Conservation (phyloP, 2,329 filamentous ascomycete genomes). For the Scorias spongiosa region DNA sequence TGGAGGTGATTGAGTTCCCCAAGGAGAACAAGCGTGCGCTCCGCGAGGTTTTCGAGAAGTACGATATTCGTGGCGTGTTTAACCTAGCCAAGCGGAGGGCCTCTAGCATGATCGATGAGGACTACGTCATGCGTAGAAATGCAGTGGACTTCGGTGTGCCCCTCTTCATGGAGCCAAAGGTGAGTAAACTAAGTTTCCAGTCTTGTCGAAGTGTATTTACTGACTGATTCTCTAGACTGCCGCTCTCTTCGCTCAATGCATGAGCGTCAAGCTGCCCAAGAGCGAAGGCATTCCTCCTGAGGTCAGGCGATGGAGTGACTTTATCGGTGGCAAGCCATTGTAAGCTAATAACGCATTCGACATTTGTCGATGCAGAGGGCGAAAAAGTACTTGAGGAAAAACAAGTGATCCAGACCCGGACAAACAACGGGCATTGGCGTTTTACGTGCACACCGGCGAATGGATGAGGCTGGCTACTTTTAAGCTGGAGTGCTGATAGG, state of each 20-base stretch:
- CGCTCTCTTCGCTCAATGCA: slow-evolving; percentile 87
- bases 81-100: slow-evolving; percentile 76
- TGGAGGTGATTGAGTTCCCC: slow-evolving; percentile 93
- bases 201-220: not conserved
- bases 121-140: slow-evolving; percentile 97
- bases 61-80: slow-evolving; percentile 91
- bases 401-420: too few relatives aligned
- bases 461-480: too few relatives aligned
- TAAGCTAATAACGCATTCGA: slow-evolving; percentile 24
- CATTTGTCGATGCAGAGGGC: too few relatives aligned
- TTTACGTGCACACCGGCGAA: too few relatives aligned
- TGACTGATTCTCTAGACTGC: slow-evolving; percentile 52
- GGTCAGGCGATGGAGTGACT: slow-evolving; percentile 89
- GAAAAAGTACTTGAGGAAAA: too few relatives aligned
- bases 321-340: slow-evolving; percentile 73
- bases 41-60: slow-evolving; percentile 89
- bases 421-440: too few relatives aligned
- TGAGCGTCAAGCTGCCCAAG: slow-evolving; percentile 89
- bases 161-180: slow-evolving; percentile 96
- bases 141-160: slow-evolving; percentile 97
- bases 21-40: slow-evolving; percentile 90
- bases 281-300: slow-evolving; percentile 77
- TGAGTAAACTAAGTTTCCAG: slow-evolving; percentile 30
- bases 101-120: slow-evolving; percentile 74
- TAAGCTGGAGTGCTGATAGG: too few relatives aligned